Evolutionary conservation across 2,329 filamentous ascomycete genomes (phyloP), one percentile per base, ranked within the genome.

Genomic region (Aspergillus udagawae): DNA sequence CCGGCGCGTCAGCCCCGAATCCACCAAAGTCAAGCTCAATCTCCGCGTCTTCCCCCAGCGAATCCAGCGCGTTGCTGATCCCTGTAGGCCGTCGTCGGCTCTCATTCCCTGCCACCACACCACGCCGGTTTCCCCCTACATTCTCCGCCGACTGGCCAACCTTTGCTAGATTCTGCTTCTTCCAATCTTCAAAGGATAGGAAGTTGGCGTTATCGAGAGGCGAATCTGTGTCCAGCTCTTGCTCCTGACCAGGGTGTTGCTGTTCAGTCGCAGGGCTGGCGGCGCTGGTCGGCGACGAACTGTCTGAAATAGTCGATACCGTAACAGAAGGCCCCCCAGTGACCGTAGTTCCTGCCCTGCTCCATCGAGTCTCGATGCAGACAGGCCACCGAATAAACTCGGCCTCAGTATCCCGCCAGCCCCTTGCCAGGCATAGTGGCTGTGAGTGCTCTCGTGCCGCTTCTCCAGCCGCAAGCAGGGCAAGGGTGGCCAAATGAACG

Each of bases 111-210:
- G 72, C 71, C 28, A 69, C 76, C 68, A 71, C 77, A 61, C 70
- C 77, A 67, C 70, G 83, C 74, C 78, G 80, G 72, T 68, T 81
- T 63, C 80, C 85, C 71, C 78, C 89, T 70, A 82, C 82, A 74
- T 82, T 86, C 74, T 82, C 90, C 63, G 76, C 89, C 69, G 79
- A 91, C 69, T 97, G 93, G 12, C 91, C 93, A 3, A 86, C 88
- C 70, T 91, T 90, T 52, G 88, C 90, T 20, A 97, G 78, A 77
- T 96, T 96, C 79, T 92, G 89, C 68, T 89, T 91, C 77, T 96
- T 97, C 94, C 94, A 99, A 67, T 97, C 93, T 71, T 97, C 94
- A 66, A 99, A 99, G 0, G 94, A 97, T 66, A 97, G 86, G 72
- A 97, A 97, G 6, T 92, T 88, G 49, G 87, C 84, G 64, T 90